Percentiles rank a stretch among this genome's conserved stretches.
phyloP scores from a whole-genome alignment of 805 yeast genomes.

The Teunomyces kruisii region DNA sequence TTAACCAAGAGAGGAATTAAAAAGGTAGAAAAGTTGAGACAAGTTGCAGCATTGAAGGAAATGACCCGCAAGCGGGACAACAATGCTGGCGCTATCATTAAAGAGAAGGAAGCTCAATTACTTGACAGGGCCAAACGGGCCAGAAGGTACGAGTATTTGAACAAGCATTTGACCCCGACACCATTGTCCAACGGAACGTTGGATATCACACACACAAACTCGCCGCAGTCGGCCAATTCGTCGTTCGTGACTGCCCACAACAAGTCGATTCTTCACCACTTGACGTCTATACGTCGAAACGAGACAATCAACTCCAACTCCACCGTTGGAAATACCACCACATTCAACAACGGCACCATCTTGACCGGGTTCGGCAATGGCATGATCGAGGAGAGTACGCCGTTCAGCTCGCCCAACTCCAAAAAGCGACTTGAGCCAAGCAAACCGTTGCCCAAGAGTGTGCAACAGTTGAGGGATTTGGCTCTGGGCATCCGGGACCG shows the following conservation, averaged over 20 bases:
- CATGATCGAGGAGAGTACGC: slow-evolving; percentile 39
- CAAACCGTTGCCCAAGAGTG: slow-evolving; percentile 18
- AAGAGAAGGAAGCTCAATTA: slow-evolving; percentile 3
- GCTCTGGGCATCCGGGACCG: slow-evolving; percentile 17
- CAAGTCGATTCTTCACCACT: slow-evolving; percentile 11
- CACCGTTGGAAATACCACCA: slow-evolving; percentile 18
- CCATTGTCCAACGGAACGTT: slow-evolving; percentile 3
- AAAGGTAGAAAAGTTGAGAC: slow-evolving; percentile 16
- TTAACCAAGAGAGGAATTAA: slow-evolving; percentile 30
- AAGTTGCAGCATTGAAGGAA: slow-evolving; percentile 5
- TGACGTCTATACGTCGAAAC: slow-evolving; percentile 9
- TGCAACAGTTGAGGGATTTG: slow-evolving; percentile 23
- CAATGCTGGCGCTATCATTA: not conserved
- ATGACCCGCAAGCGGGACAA: slow-evolving; percentile 1
- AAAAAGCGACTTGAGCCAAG: slow-evolving; percentile 1
- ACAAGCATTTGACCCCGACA: slow-evolving; percentile 22
- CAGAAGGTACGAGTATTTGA: slow-evolving; percentile 32
- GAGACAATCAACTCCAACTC: slow-evolving; percentile 15
- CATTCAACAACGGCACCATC: slow-evolving; percentile 24
- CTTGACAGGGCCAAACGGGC: slow-evolving; percentile 26
- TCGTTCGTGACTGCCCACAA: slow-evolving; percentile 3
- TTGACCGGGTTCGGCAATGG: slow-evolving; percentile 37
- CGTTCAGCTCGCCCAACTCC: slow-evolving; percentile 26
- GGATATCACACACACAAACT: not conserved
- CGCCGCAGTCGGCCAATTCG: not conserved